Evolutionary conservation across 805 yeast genomes (phyloP), one percentile per base, ranked within the genome.

Genomic region (Candida golubevii): DNA sequence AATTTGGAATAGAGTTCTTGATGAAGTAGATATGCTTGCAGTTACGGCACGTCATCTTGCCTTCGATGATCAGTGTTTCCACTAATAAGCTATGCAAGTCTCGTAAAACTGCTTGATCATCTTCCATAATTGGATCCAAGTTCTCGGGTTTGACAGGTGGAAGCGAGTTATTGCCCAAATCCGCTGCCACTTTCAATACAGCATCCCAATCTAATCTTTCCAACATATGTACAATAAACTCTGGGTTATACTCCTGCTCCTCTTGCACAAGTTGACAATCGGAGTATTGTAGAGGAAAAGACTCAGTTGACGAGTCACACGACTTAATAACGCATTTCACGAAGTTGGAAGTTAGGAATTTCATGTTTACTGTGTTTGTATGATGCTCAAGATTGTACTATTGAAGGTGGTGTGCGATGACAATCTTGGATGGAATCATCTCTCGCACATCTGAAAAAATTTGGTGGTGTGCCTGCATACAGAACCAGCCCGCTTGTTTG

Each of bases 261-360:
- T 86, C 86, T 57, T 82, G 85, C 12, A 78, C 84, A 31, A 93
- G 69, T 54, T 83, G 77, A 56, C 93, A 84, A 18, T 79, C 77
- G 44, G 74, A 63, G 61, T 76, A 91, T 48, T 74, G 72, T 45
- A 93, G 74, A 2, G 99, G 99, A 61, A 89, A 93, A 14, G 95
- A 80, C 6, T 80, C 79, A 11, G 78, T 77, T 6, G 91, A 77
- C 11, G 80, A 68, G 36, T 83, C 88, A 60, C 99, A 93, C 1
- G 81, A 57, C 58, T 84, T 83, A 49, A 88, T 85, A 0, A 98
- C 89, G 66, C 99, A 93, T 62, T 85, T 88, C 50, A 93, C 95
- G 66, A 93, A 93, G 66, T 93, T 93, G 10, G 97, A 87, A n/a
- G 99, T 91, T 26, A 93, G 71, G 58, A 91, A 81, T 69, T 93